Evolutionary conservation across 768 basidiomycete species (phyloP).

Genomic region (Cystofilobasidium bisporidii): DNA sequence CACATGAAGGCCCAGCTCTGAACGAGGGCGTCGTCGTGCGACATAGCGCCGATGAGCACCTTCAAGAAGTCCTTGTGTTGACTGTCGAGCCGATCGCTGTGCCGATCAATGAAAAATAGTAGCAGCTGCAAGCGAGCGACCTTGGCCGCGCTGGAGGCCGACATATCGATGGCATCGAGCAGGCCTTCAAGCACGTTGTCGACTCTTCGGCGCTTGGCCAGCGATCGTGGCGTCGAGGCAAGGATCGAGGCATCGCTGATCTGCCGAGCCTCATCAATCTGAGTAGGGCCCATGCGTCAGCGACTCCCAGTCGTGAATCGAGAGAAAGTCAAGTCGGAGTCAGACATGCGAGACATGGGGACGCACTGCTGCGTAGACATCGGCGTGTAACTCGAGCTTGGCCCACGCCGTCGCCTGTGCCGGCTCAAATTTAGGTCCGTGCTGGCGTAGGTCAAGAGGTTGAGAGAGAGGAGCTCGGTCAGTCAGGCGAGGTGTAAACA

Average conservation of each 20-base stretch:
- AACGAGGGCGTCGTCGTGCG: conserved; percentile 53
- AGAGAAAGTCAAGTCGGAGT: too few species aligned
- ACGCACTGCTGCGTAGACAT: conserved; percentile 59
- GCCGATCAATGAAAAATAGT: conserved; percentile 71
- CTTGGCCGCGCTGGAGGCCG: conserved; percentile 36
- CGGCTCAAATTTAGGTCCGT: conserved; percentile 62
- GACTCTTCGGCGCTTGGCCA: conserved; percentile 32
- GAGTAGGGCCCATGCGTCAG: too few species aligned
- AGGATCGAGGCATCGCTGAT: conserved; percentile 4
- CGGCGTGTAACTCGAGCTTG: conserved; percentile 66
- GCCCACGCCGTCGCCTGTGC: conserved; percentile 69
- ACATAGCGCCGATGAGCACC: conserved; percentile 53
- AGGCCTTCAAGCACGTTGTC: conserved; percentile 29
- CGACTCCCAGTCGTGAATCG: conserved; percentile 33
- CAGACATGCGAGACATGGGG: too few species aligned
- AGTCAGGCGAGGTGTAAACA: too few species aligned
- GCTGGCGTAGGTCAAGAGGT: conserved; percentile 37
- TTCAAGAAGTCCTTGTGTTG: conserved; percentile 46
- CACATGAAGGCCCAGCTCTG: conserved; percentile 83
- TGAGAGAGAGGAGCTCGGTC: background rate
- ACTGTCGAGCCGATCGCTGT: conserved; percentile 55
- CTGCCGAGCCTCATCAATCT: background rate
- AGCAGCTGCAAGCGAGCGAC: conserved; percentile 59
- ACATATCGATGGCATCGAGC: conserved; percentile 12
- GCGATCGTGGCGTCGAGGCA: background rate